Percentiles rank a stretch among this genome's conserved stretches.
phyloP scores from a whole-genome alignment of 305 asterid genomes.

The Solanum aculeatissimum region DNA sequence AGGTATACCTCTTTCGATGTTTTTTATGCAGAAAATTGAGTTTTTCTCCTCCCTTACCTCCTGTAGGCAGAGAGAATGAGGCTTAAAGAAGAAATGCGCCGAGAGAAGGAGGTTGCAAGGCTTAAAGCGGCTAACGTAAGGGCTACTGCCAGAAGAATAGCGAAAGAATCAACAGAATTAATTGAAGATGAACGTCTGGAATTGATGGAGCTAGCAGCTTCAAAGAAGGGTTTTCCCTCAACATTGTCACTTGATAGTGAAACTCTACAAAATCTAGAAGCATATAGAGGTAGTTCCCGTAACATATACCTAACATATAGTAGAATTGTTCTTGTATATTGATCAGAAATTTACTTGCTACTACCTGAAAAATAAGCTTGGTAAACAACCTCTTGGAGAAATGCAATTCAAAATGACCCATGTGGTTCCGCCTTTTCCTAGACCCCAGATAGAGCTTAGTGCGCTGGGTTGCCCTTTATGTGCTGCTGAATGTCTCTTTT shows the following conservation, averaged over 20 bases:
- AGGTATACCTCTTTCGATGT: background rate
- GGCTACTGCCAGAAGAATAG: slow-evolving; percentile 79
- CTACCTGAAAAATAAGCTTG: background rate
- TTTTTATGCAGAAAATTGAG: background rate
- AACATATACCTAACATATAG: background rate
- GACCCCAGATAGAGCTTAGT: background rate
- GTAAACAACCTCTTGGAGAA: background rate
- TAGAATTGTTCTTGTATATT: background rate
- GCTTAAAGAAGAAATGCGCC: slow-evolving; percentile 77
- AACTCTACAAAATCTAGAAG: slow-evolving; percentile 46
- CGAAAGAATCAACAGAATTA: slow-evolving; percentile 73
- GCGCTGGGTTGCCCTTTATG: background rate
- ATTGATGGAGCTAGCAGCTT: slow-evolving; percentile 85
- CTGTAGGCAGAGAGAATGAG: slow-evolving; percentile 72
- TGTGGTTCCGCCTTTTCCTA: background rate
- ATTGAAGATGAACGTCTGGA: slow-evolving; percentile 79
- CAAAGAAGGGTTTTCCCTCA: slow-evolving; percentile 52
- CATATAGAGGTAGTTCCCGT: slow-evolving; percentile 40
- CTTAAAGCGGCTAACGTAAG: slow-evolving; percentile 79
- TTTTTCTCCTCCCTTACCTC: slow-evolving; percentile 10
- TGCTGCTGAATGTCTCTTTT: background rate
- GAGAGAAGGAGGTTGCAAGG: slow-evolving; percentile 80
- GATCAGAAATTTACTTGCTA: background rate
- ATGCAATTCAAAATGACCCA: background rate
- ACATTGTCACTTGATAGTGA: slow-evolving; percentile 57